Evolutionary conservation across 768 basidiomycete genomes (phyloP).

Genomic region (Postia placenta): DNA sequence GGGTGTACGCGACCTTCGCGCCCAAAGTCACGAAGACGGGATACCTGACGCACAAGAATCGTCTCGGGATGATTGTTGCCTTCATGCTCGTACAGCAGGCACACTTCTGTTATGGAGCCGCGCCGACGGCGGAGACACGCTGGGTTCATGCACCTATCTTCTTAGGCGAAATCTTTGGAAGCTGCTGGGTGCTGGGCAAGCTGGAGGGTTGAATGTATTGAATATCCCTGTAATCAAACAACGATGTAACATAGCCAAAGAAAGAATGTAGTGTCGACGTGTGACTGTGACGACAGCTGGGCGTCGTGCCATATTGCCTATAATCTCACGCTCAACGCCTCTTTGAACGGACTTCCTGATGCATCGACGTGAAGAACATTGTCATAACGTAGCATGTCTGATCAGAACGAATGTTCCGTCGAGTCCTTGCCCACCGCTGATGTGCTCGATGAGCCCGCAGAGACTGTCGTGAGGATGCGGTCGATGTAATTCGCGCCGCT

Average conservation of each 20-base stretch:
- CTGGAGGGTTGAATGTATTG: constrained; percentile 20
- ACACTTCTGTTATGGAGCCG: constrained; percentile 23
- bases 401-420: constrained; percentile 81
- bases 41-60: constrained; percentile 14
- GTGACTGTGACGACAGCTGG: too few species aligned
- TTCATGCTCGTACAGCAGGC: constrained; percentile 23
- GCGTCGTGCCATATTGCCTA: too few species aligned
- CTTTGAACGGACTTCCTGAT: too few species aligned
- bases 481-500: constrained; percentile 91
- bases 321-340: too few species aligned
- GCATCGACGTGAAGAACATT: too few species aligned
- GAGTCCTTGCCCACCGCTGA: constrained; percentile 81
- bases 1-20: constrained; percentile 20
- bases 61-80: constrained; percentile 15
- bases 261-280: too few species aligned
- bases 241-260: too few species aligned
- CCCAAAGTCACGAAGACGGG: constrained; percentile 18
- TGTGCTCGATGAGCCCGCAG: constrained; percentile 86
- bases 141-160: constrained; percentile 26
- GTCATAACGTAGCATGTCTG: too few species aligned
- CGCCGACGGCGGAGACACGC: constrained; percentile 24
- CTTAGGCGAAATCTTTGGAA: constrained; percentile 21
- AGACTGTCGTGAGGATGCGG: constrained; percentile 74
- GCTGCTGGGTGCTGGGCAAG: constrained; percentile 22
- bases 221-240: too few species aligned